Evolutionary conservation across 441 rosid genomes (phyloP), one percentile per base, ranked within the genome.

Genomic region (Syzygium syzygioides): DNA sequence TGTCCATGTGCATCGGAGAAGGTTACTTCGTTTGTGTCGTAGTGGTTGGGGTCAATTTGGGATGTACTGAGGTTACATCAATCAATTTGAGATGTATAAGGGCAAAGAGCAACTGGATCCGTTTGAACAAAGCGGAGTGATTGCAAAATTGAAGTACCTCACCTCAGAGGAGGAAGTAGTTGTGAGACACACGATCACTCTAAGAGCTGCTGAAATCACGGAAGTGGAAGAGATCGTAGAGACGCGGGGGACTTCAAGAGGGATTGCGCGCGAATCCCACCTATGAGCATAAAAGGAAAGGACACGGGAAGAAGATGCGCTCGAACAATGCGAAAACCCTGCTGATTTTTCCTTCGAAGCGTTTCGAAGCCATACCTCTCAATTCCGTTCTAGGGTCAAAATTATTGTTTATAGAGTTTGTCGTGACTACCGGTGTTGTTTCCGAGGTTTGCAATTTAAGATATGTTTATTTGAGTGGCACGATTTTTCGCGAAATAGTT

Each of bases 291-390:
- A n/a, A 62, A 15, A 64, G 71, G 71, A 30, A 7, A 64, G 37
- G 15, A 64, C 20, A 17, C 37, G 7, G 71, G 71, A n/a, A 64
- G 37, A 64, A 64, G 12, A 15, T 30, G 71, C 37, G 37, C 20
- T 64, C 71, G 17, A 30, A 30, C 3, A 0, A 28, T 5, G 1
- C 0, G 2, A 60, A 60, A 60, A 28, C 9, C 28, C 18, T 3
- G 4, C 18, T n/a, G 68, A 62, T 13, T 62, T 62, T n/a, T 62
- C 34, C 19, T 28, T 45, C 48, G 20, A 64, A 64, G 71, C 71
- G 20, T 3, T n/a, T 15, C 7, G 20, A 30, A 64, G 71, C 23
- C 17, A 30, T 64, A 17, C 23, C 37, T 64, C 30, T 15, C 56
- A 55, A 18, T 55, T 55, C 20, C 3, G 23, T 55, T 55, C 7